Conservation (phyloP, 2,329 filamentous ascomycete species). For the Aspergillus pseudonomiae region DNA sequence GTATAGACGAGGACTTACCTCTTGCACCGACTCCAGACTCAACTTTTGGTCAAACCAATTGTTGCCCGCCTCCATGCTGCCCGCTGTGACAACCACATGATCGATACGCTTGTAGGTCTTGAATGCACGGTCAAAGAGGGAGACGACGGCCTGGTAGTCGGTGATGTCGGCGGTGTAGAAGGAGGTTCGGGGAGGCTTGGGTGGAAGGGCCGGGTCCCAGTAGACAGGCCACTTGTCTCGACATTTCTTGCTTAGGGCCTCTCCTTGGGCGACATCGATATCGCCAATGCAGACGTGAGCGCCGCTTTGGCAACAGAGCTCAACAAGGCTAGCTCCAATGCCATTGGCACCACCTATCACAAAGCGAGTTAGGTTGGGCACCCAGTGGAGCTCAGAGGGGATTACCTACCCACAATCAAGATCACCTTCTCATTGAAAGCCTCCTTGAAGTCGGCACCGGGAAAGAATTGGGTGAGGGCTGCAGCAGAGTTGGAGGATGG, state of each 20-base stretch:
- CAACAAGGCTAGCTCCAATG: slow-evolving; percentile 48
- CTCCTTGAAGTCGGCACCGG: slow-evolving; percentile 14
- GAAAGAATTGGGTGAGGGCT: slow-evolving; percentile 19
- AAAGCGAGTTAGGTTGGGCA: background rate
- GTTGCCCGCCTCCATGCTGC: slow-evolving; percentile 45
- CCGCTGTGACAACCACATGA: slow-evolving; percentile 54
- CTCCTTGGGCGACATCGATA: slow-evolving; percentile 37
- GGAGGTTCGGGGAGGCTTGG: slow-evolving; percentile 26
- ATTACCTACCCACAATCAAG: slow-evolving; percentile 21
- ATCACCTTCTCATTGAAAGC: slow-evolving; percentile 24
- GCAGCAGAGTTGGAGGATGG: slow-evolving; percentile 14
- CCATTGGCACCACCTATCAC: slow-evolving; percentile 47
- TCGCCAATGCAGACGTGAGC: slow-evolving; percentile 52
- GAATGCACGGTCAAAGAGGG: slow-evolving; percentile 51
- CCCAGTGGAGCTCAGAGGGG: background rate
- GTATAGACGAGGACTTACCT: slow-evolving; percentile 29
- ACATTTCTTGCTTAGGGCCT: slow-evolving; percentile 29
- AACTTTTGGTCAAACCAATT: slow-evolving; percentile 52
- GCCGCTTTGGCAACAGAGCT: slow-evolving; percentile 41
- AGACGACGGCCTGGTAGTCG: slow-evolving; percentile 50
- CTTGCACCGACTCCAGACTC: slow-evolving; percentile 46
- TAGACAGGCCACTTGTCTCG: slow-evolving; percentile 19
- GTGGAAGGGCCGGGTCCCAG: slow-evolving; percentile 19
- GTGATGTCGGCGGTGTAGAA: slow-evolving; percentile 52
- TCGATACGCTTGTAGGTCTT: slow-evolving; percentile 52